Base-by-base conservation (phyloP, 1,139 yeast genomes). In the Lodderomyces theae region DNA sequence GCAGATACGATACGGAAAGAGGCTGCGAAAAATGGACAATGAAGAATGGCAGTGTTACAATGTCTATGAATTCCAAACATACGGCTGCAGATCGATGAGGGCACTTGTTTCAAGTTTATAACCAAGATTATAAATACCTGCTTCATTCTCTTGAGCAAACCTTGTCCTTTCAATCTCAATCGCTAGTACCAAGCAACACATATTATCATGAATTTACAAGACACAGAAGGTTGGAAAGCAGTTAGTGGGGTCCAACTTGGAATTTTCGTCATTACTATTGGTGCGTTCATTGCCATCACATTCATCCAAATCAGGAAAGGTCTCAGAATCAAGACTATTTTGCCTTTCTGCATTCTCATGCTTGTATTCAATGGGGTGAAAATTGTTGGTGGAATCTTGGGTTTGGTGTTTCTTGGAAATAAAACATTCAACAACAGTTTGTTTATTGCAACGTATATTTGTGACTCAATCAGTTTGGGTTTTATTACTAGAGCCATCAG, bases 401-500 rank as follows among this genome's bases (percentile, higher is more conserved):
- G 48, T 7, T 40, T 44, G 21, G 44, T 46, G 5, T 46, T 46
- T n/a, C 41, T 47, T 25, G 38, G 40, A 28, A 34, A 36, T 22
- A 11, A 13, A 5, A 30, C 37, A 2, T 41, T 48, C 19, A 44
- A 41, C 24, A 15, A 38, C 10, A 25, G 25, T 33, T 35, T 48
- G 25, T 48, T 44, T 34, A 48, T 45, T n/a, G 42, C 44, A 6
- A 46, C 50, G 5, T 48, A 44, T 33, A 40, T 48, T 15, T 46
- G 45, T 35, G 50, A 48, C 30, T 34, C 50, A 13, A 46, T 48
- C 23, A 41, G 47, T 38, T 38, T 46, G 12, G 51, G 48, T 5
- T 40, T 45, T 19, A 31, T 46, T 3, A 30, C 45, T 5, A 39
- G 44, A 24, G 37, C 38, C n/a, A 35, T 45, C 17, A 39, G 42